Evolutionary conservation across 345 rosid species (phyloP), one percentile per base, ranked within the genome.

Genomic region (Brassica rapa): DNA sequence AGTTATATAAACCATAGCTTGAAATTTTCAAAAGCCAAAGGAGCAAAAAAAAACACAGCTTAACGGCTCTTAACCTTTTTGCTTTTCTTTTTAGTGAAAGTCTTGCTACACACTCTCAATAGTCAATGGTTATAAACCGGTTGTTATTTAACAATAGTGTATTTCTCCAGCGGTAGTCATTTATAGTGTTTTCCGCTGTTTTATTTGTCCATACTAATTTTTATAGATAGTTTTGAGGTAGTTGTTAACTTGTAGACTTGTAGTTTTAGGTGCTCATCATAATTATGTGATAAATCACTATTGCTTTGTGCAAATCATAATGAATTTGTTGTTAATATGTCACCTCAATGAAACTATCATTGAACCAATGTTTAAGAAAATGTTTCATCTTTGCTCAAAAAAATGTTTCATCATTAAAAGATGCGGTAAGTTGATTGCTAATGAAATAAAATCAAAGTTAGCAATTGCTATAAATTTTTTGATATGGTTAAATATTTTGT

Each of bases 21-120:
- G 2, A 27, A 61, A 61, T 61, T 61, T 41, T 57, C 14, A 12
- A 12, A 27, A 27, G 1, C 16, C 16, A 5, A 60, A 59, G 5
- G 2, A 5, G 16, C 46, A 8, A 39, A 25, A 4, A 57, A 60
- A 24, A 25, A 25, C 41, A 46, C 46, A 24, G 51, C 53, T 27
- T 68, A 62, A 35, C 55, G 70, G 29, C 70, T 69, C 69, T 77
- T 70, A 4, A 51, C 30, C 70, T 51, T 51, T 68, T 61, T 68
- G 10, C 35, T 4, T 66, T 66, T 19, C 35, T 39, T 63, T 32
- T 32, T 33, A 33, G 7, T 30, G 19, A 7, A 2, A 24, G 23
- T 62, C 41, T 29, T 11, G 14, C 41, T n/a, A n/a, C 66, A 24
- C 33, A 30, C 24, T 6, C 39, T 62, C 67, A 8, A 61, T 61